Conservation (phyloP, 371 early-diverging fungal species). For the Entomophthora muscae region DNA sequence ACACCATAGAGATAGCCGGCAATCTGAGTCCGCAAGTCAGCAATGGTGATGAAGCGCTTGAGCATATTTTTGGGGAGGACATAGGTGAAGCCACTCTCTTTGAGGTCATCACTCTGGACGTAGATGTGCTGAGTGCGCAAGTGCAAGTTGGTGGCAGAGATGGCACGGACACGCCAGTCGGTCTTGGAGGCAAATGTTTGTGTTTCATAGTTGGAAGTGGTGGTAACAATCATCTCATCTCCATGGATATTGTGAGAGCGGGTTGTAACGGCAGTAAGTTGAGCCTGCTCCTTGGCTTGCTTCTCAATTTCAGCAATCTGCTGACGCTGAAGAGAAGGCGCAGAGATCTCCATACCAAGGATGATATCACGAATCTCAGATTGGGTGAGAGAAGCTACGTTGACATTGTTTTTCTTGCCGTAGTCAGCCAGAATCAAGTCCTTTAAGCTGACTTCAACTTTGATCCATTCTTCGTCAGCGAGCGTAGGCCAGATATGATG, state of each 20-base stretch:
- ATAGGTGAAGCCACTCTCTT: conserved; percentile 83
- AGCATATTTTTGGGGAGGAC: conserved; percentile 94
- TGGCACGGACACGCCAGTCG: conserved; percentile 95
- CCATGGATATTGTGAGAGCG: conserved; percentile 94
- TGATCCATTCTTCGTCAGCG: conserved; percentile 95
- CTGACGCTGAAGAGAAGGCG: conserved; percentile 92
- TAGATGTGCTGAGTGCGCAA: conserved; percentile 92
- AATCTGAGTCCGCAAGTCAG: conserved; percentile 90
- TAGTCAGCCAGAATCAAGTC: conserved; percentile 97
- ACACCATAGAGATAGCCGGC: conserved; percentile 91
- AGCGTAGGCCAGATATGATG: conserved; percentile 96
- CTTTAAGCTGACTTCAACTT: conserved; percentile 89
- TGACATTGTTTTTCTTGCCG: conserved; percentile 97
- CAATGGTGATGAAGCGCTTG: conserved; percentile 84
- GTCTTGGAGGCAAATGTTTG: conserved; percentile 95
- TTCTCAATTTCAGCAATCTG: conserved; percentile 94
- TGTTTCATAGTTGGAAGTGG: conserved; percentile 92
- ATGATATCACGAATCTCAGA: conserved; percentile 98
- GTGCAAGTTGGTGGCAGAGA: conserved; percentile 84
- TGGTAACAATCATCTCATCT: conserved; percentile 94
- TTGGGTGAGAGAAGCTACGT: conserved; percentile 86
- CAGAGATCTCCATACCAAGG: conserved; percentile 96
- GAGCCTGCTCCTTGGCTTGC: conserved; percentile 79
- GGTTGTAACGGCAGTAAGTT: conserved; percentile 89
- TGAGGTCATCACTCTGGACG: conserved; percentile 85